phyloP scores from a whole-genome alignment of 352 stramenopile genomes.

The Elongisporangium senticosum region DNA sequence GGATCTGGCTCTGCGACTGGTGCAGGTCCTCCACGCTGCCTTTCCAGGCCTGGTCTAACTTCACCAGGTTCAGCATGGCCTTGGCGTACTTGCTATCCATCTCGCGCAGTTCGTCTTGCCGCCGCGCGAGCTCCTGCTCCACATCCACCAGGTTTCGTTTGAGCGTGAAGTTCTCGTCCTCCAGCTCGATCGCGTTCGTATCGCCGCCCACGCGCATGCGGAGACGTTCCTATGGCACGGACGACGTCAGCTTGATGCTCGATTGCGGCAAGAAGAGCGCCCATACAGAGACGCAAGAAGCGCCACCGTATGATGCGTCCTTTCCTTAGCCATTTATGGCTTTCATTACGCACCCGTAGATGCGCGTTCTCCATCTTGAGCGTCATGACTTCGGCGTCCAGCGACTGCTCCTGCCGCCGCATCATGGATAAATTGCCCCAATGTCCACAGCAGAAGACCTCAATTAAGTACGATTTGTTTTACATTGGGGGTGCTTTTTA shows the following conservation, averaged over 20 bases:
- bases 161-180: constrained; percentile 72
- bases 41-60: constrained; percentile 73
- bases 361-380: constrained; percentile 83
- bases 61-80: constrained; percentile 57
- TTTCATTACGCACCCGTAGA: constrained; percentile 28
- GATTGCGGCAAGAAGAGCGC: not conserved
- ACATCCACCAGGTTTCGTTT: constrained; percentile 47
- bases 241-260: not conserved
- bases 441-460: not conserved
- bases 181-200: constrained; percentile 64
- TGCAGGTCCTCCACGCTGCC: constrained; percentile 29
- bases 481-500: too few species aligned
- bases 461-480: not conserved
- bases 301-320: not conserved
- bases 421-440: not conserved
- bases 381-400: constrained; percentile 65
- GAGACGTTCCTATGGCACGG: constrained; percentile 34
- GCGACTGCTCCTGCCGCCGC: constrained; percentile 28
- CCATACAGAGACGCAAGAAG: not conserved
- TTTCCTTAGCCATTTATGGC: not conserved
- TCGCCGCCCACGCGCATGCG: constrained; percentile 68
- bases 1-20: constrained; percentile 9
- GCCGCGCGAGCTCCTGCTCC: constrained; percentile 34
- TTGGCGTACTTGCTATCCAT: constrained; percentile 65
- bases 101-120: constrained; percentile 31